These are phyloP conservation scores for Exsudoporus floridanus DNA, from an alignment of 1,284 basidiomycete species.

Conservation along the genomic window DNA sequence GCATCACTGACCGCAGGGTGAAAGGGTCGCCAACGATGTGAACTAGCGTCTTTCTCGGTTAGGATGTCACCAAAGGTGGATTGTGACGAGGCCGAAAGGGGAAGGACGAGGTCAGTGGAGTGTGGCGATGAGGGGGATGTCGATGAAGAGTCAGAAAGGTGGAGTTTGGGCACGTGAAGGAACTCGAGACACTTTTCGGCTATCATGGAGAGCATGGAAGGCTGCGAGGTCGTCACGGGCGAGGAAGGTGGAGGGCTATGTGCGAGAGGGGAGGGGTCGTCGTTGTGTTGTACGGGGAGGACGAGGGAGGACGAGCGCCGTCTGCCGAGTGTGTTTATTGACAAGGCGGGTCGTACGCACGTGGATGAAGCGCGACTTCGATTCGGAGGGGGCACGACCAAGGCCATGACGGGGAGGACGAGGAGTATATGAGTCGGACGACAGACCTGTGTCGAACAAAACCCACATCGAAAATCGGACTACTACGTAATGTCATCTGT, in stretches of 20 bases:
- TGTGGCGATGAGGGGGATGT: constrained; percentile 50
- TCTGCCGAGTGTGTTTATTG: constrained; percentile 54
- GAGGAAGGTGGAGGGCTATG: constrained; percentile 8
- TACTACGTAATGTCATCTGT: constrained; percentile 24
- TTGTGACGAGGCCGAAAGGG: constrained; percentile 60
- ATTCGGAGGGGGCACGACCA: constrained; percentile 34
- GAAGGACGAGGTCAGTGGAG: constrained; percentile 60
- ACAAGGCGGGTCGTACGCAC: constrained; percentile 53
- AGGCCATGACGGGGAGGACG: constrained; percentile 25
- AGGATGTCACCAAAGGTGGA: constrained; percentile 50
- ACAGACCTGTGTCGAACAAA: constrained; percentile 7
- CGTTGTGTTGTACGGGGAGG: constrained; percentile 26
- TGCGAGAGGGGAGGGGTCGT: not conserved
- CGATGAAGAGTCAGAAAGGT: constrained; percentile 38
- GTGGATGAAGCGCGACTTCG: constrained; percentile 63
- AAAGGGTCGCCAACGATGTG: constrained; percentile 42
- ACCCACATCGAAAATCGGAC: constrained; percentile 25
- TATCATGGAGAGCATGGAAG: constrained; percentile 52
- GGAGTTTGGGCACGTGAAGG: constrained; percentile 45
- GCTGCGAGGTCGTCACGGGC: constrained; percentile 7
- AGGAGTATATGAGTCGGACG: constrained; percentile 7
- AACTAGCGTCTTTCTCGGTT: constrained; percentile 40
- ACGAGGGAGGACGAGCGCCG: constrained; percentile 45
- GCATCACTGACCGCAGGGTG: constrained; percentile 49
- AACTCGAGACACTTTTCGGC: constrained; percentile 52